Evolutionary conservation across 2,329 filamentous ascomycete species (phyloP).

Genomic region (Aspergillus sp.): DNA sequence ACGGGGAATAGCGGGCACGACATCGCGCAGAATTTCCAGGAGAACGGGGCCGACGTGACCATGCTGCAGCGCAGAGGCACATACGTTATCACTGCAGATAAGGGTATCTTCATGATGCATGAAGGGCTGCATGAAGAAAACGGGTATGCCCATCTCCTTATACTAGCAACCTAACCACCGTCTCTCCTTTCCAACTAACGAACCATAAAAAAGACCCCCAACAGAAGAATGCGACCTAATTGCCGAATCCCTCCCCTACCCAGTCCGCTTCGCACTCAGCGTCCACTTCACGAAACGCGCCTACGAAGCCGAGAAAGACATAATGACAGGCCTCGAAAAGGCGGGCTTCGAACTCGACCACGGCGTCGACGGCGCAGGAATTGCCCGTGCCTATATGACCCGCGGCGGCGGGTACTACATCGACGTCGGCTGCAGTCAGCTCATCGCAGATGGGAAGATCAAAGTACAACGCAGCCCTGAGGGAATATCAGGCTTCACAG

Average conservation of each 20-base stretch:
- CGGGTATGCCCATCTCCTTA: conserved; percentile 23
- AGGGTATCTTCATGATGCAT: conserved; percentile 46
- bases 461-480: conserved; percentile 58
- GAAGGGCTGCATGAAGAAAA: conserved; percentile 49
- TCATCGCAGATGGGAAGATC: conserved; percentile 60
- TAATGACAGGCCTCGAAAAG: conserved; percentile 46
- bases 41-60: conserved; percentile 52
- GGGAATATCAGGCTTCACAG: conserved; percentile 54
- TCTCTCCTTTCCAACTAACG: not conserved
- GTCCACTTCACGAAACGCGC: conserved; percentile 44
- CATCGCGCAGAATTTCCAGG: conserved; percentile 51
- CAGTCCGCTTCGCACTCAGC: conserved; percentile 48
- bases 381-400: conserved; percentile 46
- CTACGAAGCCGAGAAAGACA: conserved; percentile 42
- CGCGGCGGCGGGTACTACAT: conserved; percentile 60
- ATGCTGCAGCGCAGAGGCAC: conserved; percentile 56
- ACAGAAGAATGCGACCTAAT: conserved; percentile 54
- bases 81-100: conserved; percentile 49
- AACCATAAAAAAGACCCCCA: conserved; percentile 35
- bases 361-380: conserved; percentile 43
- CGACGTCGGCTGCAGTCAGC: conserved; percentile 54
- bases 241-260: conserved; percentile 47
- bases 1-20: conserved; percentile 53
- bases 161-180: no score
- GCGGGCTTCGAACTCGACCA: conserved; percentile 48